Conservation (phyloP, 495 filamentous ascomycete species). For the Cryomyces minteri region DNA sequence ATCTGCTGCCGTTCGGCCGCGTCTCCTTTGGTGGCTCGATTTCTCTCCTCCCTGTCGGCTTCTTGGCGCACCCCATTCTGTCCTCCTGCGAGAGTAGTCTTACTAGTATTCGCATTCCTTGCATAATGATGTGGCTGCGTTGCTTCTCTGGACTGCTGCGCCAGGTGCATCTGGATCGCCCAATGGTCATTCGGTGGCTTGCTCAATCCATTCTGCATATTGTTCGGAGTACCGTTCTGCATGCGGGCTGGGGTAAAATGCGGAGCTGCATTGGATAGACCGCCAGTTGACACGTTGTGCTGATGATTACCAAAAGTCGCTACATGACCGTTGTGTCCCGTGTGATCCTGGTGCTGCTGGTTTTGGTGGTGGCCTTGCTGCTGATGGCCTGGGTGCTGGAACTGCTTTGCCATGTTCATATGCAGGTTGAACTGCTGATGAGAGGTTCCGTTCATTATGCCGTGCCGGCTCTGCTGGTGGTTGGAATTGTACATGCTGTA, state of each 20-base stretch:
- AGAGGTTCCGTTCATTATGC: conserved; percentile 49
- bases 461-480: conserved; percentile 67
- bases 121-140: conserved; percentile 49
- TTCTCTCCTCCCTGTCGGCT: conserved; percentile 37
- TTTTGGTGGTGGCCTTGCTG: conserved; percentile 42
- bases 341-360: conserved; percentile 62
- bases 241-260: conserved; percentile 53
- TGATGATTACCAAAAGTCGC: conserved; percentile 42
- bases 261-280: conserved; percentile 53
- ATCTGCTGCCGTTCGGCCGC: conserved; percentile 47
- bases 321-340: conserved; percentile 27
- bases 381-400: conserved; percentile 17
- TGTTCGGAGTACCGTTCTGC: conserved; percentile 53
- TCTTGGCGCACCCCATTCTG: conserved; percentile 48
- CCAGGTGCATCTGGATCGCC: conserved; percentile 68
- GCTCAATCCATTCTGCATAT: conserved; percentile 34
- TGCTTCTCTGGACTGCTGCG: conserved; percentile 48
- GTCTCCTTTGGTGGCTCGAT: conserved; percentile 28
- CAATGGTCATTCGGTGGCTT: conserved; percentile 66
- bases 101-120: conserved; percentile 25
- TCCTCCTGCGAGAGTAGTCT: conserved; percentile 33
- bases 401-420: conserved; percentile 52
- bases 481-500: conserved; percentile 71
- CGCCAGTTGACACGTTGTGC: conserved; percentile 60
- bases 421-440: conserved; percentile 46